Percentiles rank a stretch among this genome's conserved stretches.
Conservation (phyloP, 2,329 filamentous ascomycete species). For the Alternaria arborescens region DNA sequence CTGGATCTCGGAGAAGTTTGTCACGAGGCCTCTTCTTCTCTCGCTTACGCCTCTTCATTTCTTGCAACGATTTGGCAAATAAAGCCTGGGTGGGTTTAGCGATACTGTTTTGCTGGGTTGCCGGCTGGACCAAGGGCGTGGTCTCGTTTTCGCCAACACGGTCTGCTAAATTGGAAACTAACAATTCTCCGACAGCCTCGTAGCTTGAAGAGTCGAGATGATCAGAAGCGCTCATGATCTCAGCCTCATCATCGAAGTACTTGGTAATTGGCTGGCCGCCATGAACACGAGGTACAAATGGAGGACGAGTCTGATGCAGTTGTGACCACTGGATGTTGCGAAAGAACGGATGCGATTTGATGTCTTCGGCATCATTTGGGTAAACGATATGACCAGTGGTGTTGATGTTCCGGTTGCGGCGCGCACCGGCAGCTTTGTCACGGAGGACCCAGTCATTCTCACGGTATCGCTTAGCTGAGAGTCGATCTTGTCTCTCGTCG, state of each 20-base stretch:
- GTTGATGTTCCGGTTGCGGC: conserved; percentile 39
- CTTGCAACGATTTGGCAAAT: conserved; percentile 15
- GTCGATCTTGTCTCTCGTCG: conserved; percentile 75
- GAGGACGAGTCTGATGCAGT: conserved; percentile 74
- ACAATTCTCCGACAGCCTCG: conserved; percentile 18
- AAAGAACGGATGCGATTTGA: conserved; percentile 91
- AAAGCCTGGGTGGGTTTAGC: neutral
- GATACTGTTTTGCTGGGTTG: neutral
- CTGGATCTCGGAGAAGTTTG: conserved; percentile 78
- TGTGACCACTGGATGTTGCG: conserved; percentile 78
- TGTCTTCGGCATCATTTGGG: conserved; percentile 83
- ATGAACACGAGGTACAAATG: conserved; percentile 78
- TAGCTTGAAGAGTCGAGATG: conserved; percentile 49
- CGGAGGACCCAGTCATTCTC: conserved; percentile 64
- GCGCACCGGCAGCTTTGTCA: conserved; percentile 36
- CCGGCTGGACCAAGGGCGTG: neutral
- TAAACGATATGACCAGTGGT: conserved; percentile 73
- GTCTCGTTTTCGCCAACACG: conserved; percentile 2
- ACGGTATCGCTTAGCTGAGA: conserved; percentile 79
- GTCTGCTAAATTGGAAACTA: neutral
- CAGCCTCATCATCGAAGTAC: conserved; percentile 87
- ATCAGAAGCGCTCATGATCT: conserved; percentile 60
- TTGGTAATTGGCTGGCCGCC: conserved; percentile 67
- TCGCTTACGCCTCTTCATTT: conserved; percentile 62
- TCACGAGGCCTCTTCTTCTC: conserved; percentile 86